phyloP scores from a whole-genome alignment of 208 protist genomes.

The Crithidia brevicula region DNA sequence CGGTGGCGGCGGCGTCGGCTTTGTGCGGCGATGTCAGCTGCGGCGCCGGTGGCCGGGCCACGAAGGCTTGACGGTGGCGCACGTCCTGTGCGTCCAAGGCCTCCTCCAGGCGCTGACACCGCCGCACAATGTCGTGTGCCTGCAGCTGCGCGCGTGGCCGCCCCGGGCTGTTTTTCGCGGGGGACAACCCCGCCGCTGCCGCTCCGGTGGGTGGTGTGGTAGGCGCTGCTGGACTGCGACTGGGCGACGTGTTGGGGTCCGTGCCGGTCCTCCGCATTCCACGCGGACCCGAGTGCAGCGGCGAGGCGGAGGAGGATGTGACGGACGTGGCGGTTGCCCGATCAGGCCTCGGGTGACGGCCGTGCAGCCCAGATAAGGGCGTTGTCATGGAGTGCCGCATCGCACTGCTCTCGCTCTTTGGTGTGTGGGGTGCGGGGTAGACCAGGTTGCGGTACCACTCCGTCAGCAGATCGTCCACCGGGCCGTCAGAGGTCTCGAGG shows the following conservation, averaged over 20 bases:
- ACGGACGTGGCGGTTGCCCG: not conserved
- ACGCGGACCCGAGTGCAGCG: not conserved
- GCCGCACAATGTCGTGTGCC: conserved; percentile 36
- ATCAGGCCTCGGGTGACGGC: not conserved
- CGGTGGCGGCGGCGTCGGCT: not conserved
- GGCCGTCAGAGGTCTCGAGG: conserved; percentile 38
- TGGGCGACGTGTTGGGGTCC: not conserved
- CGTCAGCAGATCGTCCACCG: conserved; percentile 38
- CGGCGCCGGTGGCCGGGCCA: not conserved
- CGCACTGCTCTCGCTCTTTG: conserved; percentile 4
- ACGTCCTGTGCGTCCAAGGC: conserved; percentile 31
- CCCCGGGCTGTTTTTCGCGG: not conserved
- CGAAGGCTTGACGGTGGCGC: conserved; percentile 11
- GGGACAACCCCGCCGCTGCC: too few species aligned
- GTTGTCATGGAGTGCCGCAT: not conserved
- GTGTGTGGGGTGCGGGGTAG: conserved; percentile 23
- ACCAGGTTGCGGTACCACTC: conserved; percentile 52
- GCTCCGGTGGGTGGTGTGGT: not conserved
- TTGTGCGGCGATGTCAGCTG: not conserved
- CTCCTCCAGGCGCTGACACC: conserved; percentile 36
- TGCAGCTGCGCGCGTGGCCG: conserved; percentile 13
- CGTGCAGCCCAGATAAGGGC: not conserved
- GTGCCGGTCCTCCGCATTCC: not conserved
- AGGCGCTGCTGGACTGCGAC: not conserved
- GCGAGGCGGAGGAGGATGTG: not conserved